Evolutionary conservation across 805 yeast genomes (phyloP).

Genomic region (Cyberlindnera mrakii): DNA sequence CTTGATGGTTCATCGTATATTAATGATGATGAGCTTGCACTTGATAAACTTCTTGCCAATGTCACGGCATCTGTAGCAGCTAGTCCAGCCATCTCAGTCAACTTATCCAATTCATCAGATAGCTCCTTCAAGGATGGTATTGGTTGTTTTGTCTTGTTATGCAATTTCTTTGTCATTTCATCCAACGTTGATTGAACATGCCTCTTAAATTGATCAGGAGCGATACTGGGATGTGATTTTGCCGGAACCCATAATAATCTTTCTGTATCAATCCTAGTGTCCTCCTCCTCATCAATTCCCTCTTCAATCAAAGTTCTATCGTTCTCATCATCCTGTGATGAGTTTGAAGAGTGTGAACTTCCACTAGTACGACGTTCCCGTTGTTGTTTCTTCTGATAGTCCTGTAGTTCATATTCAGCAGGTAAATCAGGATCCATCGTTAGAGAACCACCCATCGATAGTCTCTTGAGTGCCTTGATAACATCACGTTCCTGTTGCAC

Average conservation of each 20-base stretch:
- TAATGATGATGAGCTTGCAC: conserved; percentile 52
- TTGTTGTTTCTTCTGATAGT: conserved; percentile 20
- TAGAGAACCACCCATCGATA: conserved; percentile 55
- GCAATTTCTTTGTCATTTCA: conserved; percentile 18
- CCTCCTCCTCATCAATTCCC: conserved; percentile 23
- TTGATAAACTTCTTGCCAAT: conserved; percentile 71
- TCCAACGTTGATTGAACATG: conserved; percentile 47
- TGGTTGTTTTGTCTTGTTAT: conserved; percentile 10
- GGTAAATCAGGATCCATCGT: conserved; percentile 70
- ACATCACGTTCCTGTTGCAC: conserved; percentile 69
- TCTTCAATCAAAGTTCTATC: conserved; percentile 10
- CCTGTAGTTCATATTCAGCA: conserved; percentile 24
- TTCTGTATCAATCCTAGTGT: conserved; percentile 23
- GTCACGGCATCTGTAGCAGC: conserved; percentile 78
- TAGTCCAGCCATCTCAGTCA: conserved; percentile 73
- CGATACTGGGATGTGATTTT: conserved; percentile 85
- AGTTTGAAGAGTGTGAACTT: conserved; percentile 12
- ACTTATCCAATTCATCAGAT: conserved; percentile 66
- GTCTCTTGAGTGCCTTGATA: conserved; percentile 66
- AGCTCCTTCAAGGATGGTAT: conserved; percentile 67
- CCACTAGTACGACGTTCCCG: conserved; percentile 11
- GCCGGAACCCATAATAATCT: conserved; percentile 93
- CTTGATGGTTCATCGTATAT: conserved; percentile 1
- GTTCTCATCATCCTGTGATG: conserved; percentile 9
- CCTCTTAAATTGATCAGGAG: conserved; percentile 77